Percentiles rank a stretch among this genome's conserved stretches.
phyloP scores from a whole-genome alignment of 371 early-diverging fungal species.

The Dichotomocladium elegans region DNA sequence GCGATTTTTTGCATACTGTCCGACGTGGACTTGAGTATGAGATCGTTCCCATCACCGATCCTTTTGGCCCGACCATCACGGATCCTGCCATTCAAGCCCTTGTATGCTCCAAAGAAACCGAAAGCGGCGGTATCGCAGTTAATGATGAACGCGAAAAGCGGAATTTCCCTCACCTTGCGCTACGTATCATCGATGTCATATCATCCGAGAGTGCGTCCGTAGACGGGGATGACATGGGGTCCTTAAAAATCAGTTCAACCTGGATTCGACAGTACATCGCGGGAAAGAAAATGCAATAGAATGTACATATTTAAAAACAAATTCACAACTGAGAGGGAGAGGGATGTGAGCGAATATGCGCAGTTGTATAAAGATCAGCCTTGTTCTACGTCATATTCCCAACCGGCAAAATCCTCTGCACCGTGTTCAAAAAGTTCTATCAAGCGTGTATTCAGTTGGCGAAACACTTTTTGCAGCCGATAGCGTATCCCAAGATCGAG shows the following conservation, averaged over 20 bases:
- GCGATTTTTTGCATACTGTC: slow-evolving; percentile 56
- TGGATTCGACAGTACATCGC: slow-evolving; percentile 53
- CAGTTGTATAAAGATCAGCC: slow-evolving; percentile 17
- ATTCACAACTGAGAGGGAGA: slow-evolving; percentile 1
- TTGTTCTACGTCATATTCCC: slow-evolving; percentile 54
- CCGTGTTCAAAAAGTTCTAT: slow-evolving; percentile 41
- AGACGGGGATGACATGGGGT: slow-evolving; percentile 34
- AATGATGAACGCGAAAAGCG: slow-evolving; percentile 53
- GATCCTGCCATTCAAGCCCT: slow-evolving; percentile 74
- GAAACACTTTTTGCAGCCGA: slow-evolving; percentile 47
- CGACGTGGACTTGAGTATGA: slow-evolving; percentile 46
- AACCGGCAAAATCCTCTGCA: slow-evolving; percentile 35
- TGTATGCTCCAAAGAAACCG: slow-evolving; percentile 88
- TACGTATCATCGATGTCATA: slow-evolving; percentile 76
- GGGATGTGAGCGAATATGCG: too few relatives aligned
- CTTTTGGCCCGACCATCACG: slow-evolving; percentile 85
- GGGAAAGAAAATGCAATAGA: background rate
- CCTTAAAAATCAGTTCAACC: slow-evolving; percentile 70
- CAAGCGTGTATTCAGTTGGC: slow-evolving; percentile 40
- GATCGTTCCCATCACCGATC: slow-evolving; percentile 52
- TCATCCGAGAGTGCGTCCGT: slow-evolving; percentile 38
- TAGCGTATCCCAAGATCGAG: slow-evolving; percentile 41
- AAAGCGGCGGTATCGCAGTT: slow-evolving; percentile 70
- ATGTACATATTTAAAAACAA: background rate
- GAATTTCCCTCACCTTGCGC: slow-evolving; percentile 52